Conservation (phyloP, 2,329 filamentous ascomycete genomes). For the Colletotrichum agaves region DNA sequence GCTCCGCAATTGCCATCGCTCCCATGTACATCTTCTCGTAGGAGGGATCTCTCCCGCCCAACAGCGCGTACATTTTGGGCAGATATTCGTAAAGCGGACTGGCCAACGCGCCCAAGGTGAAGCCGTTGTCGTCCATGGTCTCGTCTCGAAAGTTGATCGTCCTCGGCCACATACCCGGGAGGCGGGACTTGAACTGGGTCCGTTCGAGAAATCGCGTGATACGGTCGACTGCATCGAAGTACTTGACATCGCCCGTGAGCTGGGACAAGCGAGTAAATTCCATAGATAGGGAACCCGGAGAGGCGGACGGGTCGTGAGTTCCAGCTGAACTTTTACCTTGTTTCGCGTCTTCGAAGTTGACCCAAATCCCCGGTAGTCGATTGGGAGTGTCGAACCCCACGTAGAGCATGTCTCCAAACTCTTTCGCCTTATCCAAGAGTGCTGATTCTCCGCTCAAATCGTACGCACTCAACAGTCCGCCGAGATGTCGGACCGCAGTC, state of each 20-base stretch:
- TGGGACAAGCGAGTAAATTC: constrained; percentile 81
- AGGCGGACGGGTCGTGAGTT: constrained; percentile 53
- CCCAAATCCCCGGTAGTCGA: constrained; percentile 61
- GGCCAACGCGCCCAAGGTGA: constrained; percentile 51
- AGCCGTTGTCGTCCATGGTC: constrained; percentile 47
- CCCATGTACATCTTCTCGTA: constrained; percentile 68
- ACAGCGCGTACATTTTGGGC: constrained; percentile 62
- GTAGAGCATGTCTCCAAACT: constrained; percentile 73
- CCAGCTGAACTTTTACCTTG: constrained; percentile 25
- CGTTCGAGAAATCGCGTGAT: constrained; percentile 74
- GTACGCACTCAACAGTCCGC: constrained; percentile 75
- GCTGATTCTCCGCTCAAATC: constrained; percentile 68
- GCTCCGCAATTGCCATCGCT: constrained; percentile 64
- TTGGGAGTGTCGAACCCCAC: constrained; percentile 75
- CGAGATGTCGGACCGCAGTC: constrained; percentile 77
- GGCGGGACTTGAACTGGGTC: constrained; percentile 71
- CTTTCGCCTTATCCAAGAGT: constrained; percentile 70
- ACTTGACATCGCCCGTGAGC: constrained; percentile 76
- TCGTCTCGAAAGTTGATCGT: constrained; percentile 67
- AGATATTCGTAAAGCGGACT: constrained; percentile 57
- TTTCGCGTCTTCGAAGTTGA: constrained; percentile 33
- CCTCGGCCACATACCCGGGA: constrained; percentile 81
- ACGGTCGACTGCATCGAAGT: constrained; percentile 76
- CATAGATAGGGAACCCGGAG: constrained; percentile 72
- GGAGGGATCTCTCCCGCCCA: constrained; percentile 64